phyloP scores from a whole-genome alignment of 164 flowering plant genomes.

The Santalum album region DNA sequence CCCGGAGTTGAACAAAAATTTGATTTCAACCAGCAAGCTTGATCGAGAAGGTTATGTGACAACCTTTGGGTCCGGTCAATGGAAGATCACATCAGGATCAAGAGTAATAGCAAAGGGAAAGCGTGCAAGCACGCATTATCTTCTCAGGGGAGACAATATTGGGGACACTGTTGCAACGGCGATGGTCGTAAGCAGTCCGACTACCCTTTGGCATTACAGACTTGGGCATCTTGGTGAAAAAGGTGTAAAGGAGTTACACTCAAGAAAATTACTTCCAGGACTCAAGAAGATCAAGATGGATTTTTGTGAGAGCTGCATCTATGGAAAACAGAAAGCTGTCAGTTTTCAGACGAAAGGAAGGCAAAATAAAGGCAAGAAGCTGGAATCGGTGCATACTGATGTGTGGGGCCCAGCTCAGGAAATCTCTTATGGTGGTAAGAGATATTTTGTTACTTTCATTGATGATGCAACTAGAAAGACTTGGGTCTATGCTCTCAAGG shows the following conservation, averaged over 20 bases:
- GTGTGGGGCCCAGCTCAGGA: constrained; percentile 8
- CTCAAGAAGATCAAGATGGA: not conserved
- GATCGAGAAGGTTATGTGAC: not conserved
- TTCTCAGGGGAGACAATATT: not conserved
- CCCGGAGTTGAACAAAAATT: not conserved
- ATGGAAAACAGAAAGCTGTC: not conserved
- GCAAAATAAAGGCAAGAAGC: constrained; percentile 4
- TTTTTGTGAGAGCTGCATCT: not conserved
- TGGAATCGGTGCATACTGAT: constrained; percentile 2
- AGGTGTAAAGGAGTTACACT: not conserved
- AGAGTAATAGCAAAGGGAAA: not conserved
- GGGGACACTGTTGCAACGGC: not conserved
- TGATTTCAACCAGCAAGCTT: not conserved
- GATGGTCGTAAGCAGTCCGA: not conserved
- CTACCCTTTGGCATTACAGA: too few relatives aligned
- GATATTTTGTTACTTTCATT: constrained; percentile 8
- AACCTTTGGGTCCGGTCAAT: not conserved
- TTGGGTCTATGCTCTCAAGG: too few relatives aligned
- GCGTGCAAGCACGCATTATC: not conserved
- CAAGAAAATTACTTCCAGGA: too few relatives aligned
- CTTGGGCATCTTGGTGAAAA: not conserved
- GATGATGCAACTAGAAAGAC: too few relatives aligned
- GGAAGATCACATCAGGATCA: not conserved
- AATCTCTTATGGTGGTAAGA: not conserved
- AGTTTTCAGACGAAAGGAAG: not conserved